These are phyloP conservation scores for Eimeria falciformis DNA, from an alignment of 169 alveolate species.

Conservation along the genomic window DNA sequence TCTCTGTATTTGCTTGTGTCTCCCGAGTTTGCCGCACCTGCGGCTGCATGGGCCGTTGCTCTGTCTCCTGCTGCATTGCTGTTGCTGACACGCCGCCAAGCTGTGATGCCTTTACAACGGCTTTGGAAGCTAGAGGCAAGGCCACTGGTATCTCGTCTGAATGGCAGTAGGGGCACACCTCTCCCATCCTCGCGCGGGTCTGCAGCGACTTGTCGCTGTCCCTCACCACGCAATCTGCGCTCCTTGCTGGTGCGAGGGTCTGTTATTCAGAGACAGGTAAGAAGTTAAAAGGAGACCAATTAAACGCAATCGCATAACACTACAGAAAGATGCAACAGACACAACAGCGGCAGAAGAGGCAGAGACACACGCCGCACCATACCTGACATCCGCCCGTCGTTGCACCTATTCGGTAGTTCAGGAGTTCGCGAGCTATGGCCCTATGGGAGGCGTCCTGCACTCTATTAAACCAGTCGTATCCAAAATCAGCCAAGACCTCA, in stretches of 20 bases:
- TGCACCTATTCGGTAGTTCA: slow-evolving; percentile 81
- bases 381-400: slow-evolving; percentile 63
- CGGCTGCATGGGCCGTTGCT: slow-evolving; percentile 20
- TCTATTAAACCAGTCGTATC: slow-evolving; percentile 91
- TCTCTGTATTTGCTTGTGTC: neutral
- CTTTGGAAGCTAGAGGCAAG: neutral
- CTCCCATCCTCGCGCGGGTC: slow-evolving; percentile 73
- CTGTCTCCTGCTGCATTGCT: neutral
- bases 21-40: neutral
- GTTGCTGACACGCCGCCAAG: slow-evolving; percentile 36
- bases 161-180: slow-evolving; percentile 76
- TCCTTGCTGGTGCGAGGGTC: slow-evolving; percentile 69
- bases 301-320: neutral
- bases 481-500: slow-evolving; percentile 94
- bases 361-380: neutral
- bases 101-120: neutral
- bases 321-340: neutral
- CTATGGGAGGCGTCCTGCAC: slow-evolving; percentile 88
- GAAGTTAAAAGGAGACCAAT: neutral
- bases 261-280: neutral
- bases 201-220: slow-evolving; percentile 62
- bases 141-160: slow-evolving; percentile 69
- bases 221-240: slow-evolving; percentile 61
- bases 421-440: slow-evolving; percentile 83
- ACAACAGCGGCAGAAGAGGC: neutral